phyloP scores from a whole-genome alignment of 2,329 filamentous ascomycete genomes.

The Stachybotrys elegans region DNA sequence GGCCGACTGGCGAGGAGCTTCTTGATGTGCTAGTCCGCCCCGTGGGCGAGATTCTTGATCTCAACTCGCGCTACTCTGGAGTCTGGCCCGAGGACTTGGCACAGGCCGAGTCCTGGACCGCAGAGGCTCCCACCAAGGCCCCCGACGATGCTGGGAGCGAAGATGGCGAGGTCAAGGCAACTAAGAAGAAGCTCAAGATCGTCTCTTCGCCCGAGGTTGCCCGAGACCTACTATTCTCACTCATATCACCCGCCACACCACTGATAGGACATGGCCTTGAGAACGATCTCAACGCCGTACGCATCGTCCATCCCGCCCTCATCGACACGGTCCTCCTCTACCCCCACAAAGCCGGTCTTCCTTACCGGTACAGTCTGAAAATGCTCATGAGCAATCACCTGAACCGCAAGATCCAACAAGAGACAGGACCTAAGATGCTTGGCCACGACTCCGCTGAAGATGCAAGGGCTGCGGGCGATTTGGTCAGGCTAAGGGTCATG shows the following conservation, averaged over 20 bases:
- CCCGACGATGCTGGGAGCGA: constrained; percentile 19
- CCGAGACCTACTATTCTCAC: constrained; percentile 69
- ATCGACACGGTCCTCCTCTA: constrained; percentile 84
- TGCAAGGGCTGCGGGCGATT: constrained; percentile 79
- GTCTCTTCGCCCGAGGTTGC: constrained; percentile 72
- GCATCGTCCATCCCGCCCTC: constrained; percentile 78
- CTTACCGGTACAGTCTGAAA: constrained; percentile 73
- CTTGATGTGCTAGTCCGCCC: constrained; percentile 84
- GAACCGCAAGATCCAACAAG: constrained; percentile 72
- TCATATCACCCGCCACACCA: constrained; percentile 71
- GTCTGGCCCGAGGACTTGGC: constrained; percentile 74
- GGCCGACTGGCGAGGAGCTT: constrained; percentile 71
- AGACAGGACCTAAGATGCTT: constrained; percentile 38
- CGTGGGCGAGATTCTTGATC: constrained; percentile 76
- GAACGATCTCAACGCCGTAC: constrained; percentile 84
- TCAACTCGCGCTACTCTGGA: constrained; percentile 90
- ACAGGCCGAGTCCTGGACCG: constrained; percentile 55
- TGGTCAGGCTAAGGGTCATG: constrained; percentile 68
- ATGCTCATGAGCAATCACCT: constrained; percentile 66
- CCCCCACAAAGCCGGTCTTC: constrained; percentile 72
- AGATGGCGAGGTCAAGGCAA: constrained; percentile 19
- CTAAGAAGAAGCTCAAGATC: constrained; percentile 55
- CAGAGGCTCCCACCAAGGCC: constrained; percentile 15
- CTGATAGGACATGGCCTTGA: constrained; percentile 91
- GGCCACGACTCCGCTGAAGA: constrained; percentile 95